phyloP scores from a whole-genome alignment of 2,329 filamentous ascomycete species.

The Phyllosticta ampelicida region DNA sequence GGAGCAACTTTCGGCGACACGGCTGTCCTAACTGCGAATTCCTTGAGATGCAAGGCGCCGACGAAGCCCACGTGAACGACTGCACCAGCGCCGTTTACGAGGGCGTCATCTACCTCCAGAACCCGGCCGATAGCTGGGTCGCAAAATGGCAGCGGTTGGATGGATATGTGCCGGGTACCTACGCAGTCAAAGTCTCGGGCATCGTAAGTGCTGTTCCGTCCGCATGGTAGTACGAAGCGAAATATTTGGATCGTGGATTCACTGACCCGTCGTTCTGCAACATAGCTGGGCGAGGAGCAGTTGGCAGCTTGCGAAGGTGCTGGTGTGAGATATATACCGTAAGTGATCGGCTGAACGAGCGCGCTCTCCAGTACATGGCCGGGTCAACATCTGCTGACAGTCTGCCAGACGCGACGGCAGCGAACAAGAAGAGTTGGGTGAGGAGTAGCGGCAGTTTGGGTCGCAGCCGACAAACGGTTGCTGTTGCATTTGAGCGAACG shows the following conservation, averaged over 20 bases:
- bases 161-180: constrained; percentile 76
- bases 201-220: constrained; percentile 38
- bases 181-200: constrained; percentile 90
- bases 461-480: background rate
- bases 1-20: constrained; percentile 67
- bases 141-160: constrained; percentile 94
- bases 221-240: background rate
- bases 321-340: constrained; percentile 51
- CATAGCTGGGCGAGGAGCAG: constrained; percentile 46
- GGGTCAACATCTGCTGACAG: background rate
- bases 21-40: constrained; percentile 98
- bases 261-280: background rate
- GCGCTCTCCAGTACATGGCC: background rate
- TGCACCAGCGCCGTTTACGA: constrained; percentile 97
- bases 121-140: constrained; percentile 83
- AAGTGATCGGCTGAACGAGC: background rate
- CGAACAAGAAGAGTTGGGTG: constrained; percentile 22
- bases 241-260: background rate
- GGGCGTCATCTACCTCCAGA: constrained; percentile 73
- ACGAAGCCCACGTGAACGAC: constrained; percentile 67
- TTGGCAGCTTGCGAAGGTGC: constrained; percentile 46
- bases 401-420: constrained; percentile 21
- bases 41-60: constrained; percentile 67
- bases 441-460: background rate
- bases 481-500: constrained; percentile 10